phyloP scores from a whole-genome alignment of 805 yeast genomes.

The Sugiyamaella lignohabitans region DNA sequence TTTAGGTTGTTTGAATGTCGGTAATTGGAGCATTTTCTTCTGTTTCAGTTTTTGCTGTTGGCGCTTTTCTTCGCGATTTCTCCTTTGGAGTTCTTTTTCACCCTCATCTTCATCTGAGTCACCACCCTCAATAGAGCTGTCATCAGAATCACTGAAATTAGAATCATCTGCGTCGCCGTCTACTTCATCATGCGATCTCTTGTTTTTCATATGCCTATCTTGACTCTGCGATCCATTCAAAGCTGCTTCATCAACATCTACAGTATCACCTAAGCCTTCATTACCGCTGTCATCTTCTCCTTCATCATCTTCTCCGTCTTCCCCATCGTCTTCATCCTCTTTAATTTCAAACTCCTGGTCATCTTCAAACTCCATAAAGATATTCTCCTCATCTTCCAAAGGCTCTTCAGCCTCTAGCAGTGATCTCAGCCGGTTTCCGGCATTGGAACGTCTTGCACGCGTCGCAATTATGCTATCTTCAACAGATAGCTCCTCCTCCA shows the following conservation, averaged over 20 bases:
- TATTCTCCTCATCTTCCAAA: slow-evolving; percentile 51
- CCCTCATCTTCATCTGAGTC: slow-evolving; percentile 62
- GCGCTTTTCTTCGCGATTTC: slow-evolving; percentile 29
- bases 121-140: slow-evolving; percentile 39
- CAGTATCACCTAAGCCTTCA: slow-evolving; percentile 14
- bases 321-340: slow-evolving; percentile 19
- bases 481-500: slow-evolving; percentile 14
- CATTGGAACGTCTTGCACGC: slow-evolving; percentile 74
- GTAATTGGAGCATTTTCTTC: slow-evolving; percentile 30
- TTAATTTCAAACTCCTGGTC: slow-evolving; percentile 37
- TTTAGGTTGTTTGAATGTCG: slow-evolving; percentile 32
- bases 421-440: slow-evolving; percentile 76
- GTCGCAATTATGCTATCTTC: slow-evolving; percentile 65
- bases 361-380: slow-evolving; percentile 36
- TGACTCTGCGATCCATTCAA: slow-evolving; percentile 8
- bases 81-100: slow-evolving; percentile 52
- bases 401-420: slow-evolving; percentile 69
- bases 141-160: slow-evolving; percentile 44
- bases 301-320: slow-evolving; percentile 22
- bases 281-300: slow-evolving; percentile 15
- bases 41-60: slow-evolving; percentile 27
- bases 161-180: slow-evolving; percentile 35
- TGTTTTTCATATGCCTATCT: too few relatives aligned
- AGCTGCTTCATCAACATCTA: slow-evolving; percentile 14
- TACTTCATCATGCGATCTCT: slow-evolving; percentile 12